Evolutionary conservation across 2,329 filamentous ascomycete genomes (phyloP), one percentile per base, ranked within the genome.

Genomic region (Fonsecaea erecta): DNA sequence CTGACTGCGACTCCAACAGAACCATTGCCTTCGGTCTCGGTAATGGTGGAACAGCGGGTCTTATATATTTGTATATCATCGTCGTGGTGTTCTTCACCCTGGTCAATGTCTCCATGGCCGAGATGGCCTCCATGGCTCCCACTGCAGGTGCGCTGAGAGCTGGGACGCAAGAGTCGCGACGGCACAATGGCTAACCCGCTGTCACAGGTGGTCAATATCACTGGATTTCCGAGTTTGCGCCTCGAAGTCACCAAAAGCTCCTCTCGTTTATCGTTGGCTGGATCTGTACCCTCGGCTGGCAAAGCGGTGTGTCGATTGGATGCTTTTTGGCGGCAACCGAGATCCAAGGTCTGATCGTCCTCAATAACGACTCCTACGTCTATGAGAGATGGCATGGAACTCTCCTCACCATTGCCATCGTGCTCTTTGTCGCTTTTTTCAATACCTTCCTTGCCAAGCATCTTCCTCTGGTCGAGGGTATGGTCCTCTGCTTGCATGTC

Each of bases 21-120:
- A 62, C 59, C 16, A 52, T 68, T 32, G 52, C 37, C 51, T 70
- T 71, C 40, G 62, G 65, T 30, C 63, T 71, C 24, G 74, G 72
- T 24, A 84, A 85, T 68, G 84, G 84, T 9, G 84, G 84, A 12
- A 79, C 81, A 1, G 83, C 80, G 3, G 83, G 83, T 28, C 76
- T 85, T 2, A 79, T 86, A 52, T 86, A 82, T 76, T 78, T 82
- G 1, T 85, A 81, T 60, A 65, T 85, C 2, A 71, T 82, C 53
- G 79, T 78, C 12, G 82, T 80, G 77, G 68, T 79, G 24, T 82
- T 82, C 1, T 77, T 80, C 34, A 69, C 77, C 1, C 58, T 77
- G 1, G 77, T 79, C 48, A 77, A 77, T 60, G 71, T 75, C 0
- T 81, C 79, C 2, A 78, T 84, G 73, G 80, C 80, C 7, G 82